Evolutionary conservation across 2,329 filamentous ascomycete species (phyloP).

Genomic region (Fusarium irregulare): DNA sequence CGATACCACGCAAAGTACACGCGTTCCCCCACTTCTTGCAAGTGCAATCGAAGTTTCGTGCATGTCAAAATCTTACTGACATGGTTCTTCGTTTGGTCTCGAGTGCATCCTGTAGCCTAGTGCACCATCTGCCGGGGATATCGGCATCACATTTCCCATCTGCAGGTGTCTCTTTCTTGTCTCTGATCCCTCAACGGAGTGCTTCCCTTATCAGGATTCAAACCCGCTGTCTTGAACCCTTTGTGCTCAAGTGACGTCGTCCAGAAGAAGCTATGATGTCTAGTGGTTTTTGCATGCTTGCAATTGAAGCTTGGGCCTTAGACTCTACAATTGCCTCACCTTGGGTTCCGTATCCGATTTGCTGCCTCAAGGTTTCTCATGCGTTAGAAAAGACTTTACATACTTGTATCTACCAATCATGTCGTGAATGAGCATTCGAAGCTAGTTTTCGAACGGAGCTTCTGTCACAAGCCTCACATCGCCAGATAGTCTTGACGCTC

Average conservation of each 20-base stretch:
- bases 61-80: slow-evolving; percentile 32
- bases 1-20: slow-evolving; percentile 11
- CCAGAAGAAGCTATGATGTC: slow-evolving; percentile 6
- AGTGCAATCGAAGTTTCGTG: slow-evolving; percentile 22
- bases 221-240: slow-evolving; percentile 29
- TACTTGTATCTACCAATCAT: slow-evolving; percentile 8
- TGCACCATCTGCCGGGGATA: slow-evolving; percentile 40
- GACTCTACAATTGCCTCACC: slow-evolving; percentile 23
- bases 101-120: slow-evolving; percentile 19
- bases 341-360: slow-evolving; percentile 27
- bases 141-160: slow-evolving; percentile 44
- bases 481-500: slow-evolving; percentile 12
- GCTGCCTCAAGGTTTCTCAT: slow-evolving; percentile 21
- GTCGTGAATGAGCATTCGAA: background rate
- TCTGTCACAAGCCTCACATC: background rate
- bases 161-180: slow-evolving; percentile 36
- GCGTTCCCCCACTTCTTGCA: slow-evolving; percentile 16
- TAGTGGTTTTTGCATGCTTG: slow-evolving; percentile 7
- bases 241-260: slow-evolving; percentile 38
- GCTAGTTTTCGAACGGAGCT: background rate
- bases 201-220: slow-evolving; percentile 16
- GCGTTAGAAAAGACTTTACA: slow-evolving; percentile 9
- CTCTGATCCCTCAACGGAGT: slow-evolving; percentile 40
- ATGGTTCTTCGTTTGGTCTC: slow-evolving; percentile 40
- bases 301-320: slow-evolving; percentile 29